A percentile compares a stretch with the other conserved stretches of the same genome.
These are phyloP conservation scores for Juglanconis oblonga DNA, from an alignment of 2,329 filamentous ascomycete genomes.

Conservation along the genomic window DNA sequence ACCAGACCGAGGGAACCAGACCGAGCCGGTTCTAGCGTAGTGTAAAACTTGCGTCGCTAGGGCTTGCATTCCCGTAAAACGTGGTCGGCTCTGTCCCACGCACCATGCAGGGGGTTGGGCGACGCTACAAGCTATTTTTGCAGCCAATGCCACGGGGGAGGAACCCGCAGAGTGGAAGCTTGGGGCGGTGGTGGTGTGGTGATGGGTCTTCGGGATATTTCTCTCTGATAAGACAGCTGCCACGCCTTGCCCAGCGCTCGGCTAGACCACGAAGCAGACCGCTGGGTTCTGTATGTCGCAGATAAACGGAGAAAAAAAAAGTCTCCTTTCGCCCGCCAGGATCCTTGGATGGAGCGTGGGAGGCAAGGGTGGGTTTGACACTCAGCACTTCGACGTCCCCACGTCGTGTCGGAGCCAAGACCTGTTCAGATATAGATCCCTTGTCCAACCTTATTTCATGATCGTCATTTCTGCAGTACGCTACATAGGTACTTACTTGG, in stretches of 20 bases:
- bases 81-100: slow-evolving; percentile 6
- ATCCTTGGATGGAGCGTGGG: neutral
- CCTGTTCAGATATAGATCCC: slow-evolving; percentile 4
- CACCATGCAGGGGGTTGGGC: neutral
- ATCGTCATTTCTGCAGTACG: neutral
- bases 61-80: slow-evolving; percentile 9
- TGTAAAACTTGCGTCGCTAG: neutral
- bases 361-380: slow-evolving; percentile 13
- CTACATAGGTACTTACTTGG: too few relatives aligned
- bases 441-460: slow-evolving; percentile 10
- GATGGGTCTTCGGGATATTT: slow-evolving; percentile 7
- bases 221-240: neutral
- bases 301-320: neutral
- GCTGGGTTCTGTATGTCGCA: neutral
- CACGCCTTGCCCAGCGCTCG: neutral
- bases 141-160: neutral
- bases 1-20: neutral
- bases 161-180: neutral
- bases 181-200: neutral
- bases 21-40: neutral
- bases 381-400: slow-evolving; percentile 5
- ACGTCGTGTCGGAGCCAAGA: slow-evolving; percentile 14
- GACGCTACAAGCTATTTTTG: neutral
- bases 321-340: neutral
- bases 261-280: neutral